Percentiles rank a stretch among this genome's conserved stretches.
Evolutionary conservation across 441 rosid species (phyloP).

Genomic region (Eutrema salsugineum): DNA sequence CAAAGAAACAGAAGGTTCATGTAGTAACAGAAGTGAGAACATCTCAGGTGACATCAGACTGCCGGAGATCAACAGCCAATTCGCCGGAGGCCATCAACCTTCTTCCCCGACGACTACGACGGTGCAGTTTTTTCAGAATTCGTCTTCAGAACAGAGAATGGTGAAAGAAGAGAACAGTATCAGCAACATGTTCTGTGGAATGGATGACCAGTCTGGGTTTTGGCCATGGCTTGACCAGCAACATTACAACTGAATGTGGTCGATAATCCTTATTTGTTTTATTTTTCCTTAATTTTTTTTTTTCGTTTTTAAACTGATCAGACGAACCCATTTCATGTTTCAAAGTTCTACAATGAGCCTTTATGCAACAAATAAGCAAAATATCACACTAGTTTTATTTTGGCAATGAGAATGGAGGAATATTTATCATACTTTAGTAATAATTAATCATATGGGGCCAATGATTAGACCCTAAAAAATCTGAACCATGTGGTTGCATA

Average conservation of each 20-base stretch:
- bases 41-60: constrained; percentile 63
- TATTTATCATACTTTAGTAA: background rate
- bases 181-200: constrained; percentile 70
- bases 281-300: background rate
- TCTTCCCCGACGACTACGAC: constrained; percentile 32
- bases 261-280: background rate
- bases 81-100: constrained; percentile 39
- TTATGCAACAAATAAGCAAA: constrained; percentile 2
- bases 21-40: constrained; percentile 68
- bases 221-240: constrained; percentile 97
- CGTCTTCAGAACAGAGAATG: constrained; percentile 27
- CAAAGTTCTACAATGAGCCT: background rate
- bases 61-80: constrained; percentile 57
- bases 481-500: constrained; percentile 12
- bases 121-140: constrained; percentile 52
- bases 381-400: background rate
- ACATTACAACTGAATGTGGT: constrained; percentile 50
- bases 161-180: constrained; percentile 74
- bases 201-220: constrained; percentile 77
- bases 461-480: constrained; percentile 15
- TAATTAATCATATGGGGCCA: constrained; percentile 17
- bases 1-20: constrained; percentile 82
- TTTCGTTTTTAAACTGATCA: background rate
- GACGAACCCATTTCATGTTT: background rate
- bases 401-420: constrained; percentile 8